Percentiles rank a stretch among this genome's conserved stretches.
Conservation (phyloP, 2,329 filamentous ascomycete genomes). For the Colletotrichum eremochloae region DNA sequence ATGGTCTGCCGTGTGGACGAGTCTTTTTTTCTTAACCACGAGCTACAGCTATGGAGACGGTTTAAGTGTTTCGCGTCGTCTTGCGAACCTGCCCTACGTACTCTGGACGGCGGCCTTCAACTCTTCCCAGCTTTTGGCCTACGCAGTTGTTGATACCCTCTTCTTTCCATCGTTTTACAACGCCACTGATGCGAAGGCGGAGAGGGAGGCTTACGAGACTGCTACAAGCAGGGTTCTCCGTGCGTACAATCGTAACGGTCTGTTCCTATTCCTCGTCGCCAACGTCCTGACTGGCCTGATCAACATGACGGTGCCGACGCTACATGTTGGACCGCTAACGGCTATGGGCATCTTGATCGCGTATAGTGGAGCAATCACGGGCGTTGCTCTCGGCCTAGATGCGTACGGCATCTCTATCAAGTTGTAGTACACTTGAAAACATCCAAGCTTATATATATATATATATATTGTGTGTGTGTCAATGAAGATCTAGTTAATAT, state of each 20-base stretch:
- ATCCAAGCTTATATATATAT: constrained; percentile 12
- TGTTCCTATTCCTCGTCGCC: constrained; percentile 86
- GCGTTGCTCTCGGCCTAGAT: constrained; percentile 76
- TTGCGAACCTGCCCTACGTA: constrained; percentile 94
- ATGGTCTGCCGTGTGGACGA: constrained; percentile 77
- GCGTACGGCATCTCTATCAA: constrained; percentile 77
- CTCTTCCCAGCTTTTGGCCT: constrained; percentile 82
- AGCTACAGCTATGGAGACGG: constrained; percentile 78
- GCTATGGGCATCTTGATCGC: constrained; percentile 81
- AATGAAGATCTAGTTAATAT: not conserved
- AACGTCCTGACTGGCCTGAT: constrained; percentile 91
- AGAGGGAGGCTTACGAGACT: constrained; percentile 72
- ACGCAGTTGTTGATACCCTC: constrained; percentile 81
- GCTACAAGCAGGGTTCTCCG: constrained; percentile 86
- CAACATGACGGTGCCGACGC: constrained; percentile 87
- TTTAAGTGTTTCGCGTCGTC: constrained; percentile 84
- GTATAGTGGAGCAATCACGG: constrained; percentile 78
- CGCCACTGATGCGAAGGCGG: constrained; percentile 65
- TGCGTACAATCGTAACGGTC: constrained; percentile 89
- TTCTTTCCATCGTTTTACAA: constrained; percentile 82
- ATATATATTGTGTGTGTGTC: not conserved
- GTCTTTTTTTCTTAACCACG: constrained; percentile 78
- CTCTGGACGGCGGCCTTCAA: constrained; percentile 96
- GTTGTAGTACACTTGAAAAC: constrained; percentile 60
- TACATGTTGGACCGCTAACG: constrained; percentile 74